Base-by-base conservation (phyloP, 2,329 filamentous ascomycete species). In the Arthrocladium fulminans region DNA sequence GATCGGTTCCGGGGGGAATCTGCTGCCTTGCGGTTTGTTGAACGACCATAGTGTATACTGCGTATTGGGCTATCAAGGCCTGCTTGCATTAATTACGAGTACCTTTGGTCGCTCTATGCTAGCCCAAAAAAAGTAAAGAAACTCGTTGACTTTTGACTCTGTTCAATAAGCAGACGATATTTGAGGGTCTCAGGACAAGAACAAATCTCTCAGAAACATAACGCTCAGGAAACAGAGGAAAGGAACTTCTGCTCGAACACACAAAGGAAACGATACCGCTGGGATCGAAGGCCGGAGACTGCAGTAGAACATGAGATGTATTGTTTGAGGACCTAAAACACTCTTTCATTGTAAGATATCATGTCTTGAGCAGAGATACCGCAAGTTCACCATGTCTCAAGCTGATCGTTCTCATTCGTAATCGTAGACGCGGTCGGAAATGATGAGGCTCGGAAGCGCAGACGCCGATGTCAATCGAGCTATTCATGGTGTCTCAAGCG, bases 371-470 rank as follows among this genome's bases (percentile, higher is more conserved):
- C 41, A 25, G 25, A 20, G 41, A 5, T 35, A 7, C n/a, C 22
- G 7, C 8, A n/a, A 15, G 34, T 22, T 22, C 6, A n/a, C 12
- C 27, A 10, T n/a, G 22, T 25, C 24, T 27, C 19, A 42, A n/a
- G 9, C 13, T 3, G 10, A 19, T 34, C 15, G 9, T 19, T 17
- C n/a, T 35, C 15, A 47, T 39, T 47, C 44, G 44, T 25, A 5
- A 32, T 29, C 2, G 25, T 39, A 38, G 23, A 29, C 32, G 44
- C 20, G 44, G 10, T n/a, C 17, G 19, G 34, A 38, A 24, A 47
- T 47, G 44, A 47, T 8, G 23, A 38, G 32, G 13, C n/a, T 29
- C 10, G 29, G 12, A 47, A 47, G 44, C 44, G 44, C 44, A 47
- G 12, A 10, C 44, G 44, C 44, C 34, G 23, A 4, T 10, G 25